A percentile compares a stretch with the other conserved stretches of the same genome.
Conservation (phyloP, 352 stramenopile species). For the Pythium phragmitis region DNA sequence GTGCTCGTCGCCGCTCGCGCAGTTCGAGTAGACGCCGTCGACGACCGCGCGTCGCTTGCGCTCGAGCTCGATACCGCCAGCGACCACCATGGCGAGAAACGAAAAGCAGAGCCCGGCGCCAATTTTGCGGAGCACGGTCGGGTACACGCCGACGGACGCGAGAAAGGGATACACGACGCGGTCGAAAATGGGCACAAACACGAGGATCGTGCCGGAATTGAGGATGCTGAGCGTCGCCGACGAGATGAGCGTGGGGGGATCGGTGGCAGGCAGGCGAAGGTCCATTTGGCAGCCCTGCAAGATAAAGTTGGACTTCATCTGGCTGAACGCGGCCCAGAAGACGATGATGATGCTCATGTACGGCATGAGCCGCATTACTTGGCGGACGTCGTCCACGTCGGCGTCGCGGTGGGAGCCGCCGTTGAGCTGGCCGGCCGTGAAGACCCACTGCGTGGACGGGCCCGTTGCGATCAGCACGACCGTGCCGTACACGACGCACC, state of each 20-base stretch:
- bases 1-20: slow-evolving; percentile 53
- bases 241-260: slow-evolving; percentile 67
- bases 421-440: slow-evolving; percentile 37
- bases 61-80: slow-evolving; percentile 64
- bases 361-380: slow-evolving; percentile 75
- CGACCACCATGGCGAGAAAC: slow-evolving; percentile 69
- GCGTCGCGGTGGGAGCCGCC: slow-evolving; percentile 52
- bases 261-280: slow-evolving; percentile 51
- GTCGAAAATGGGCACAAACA: slow-evolving; percentile 92
- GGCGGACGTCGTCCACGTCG: slow-evolving; percentile 67
- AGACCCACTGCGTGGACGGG: slow-evolving; percentile 60
- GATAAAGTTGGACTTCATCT: slow-evolving; percentile 85
- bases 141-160: slow-evolving; percentile 51
- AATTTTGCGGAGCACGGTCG: slow-evolving; percentile 86
- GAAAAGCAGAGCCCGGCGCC: slow-evolving; percentile 80
- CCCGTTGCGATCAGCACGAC: slow-evolving; percentile 68
- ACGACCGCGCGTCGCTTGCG: slow-evolving; percentile 57
- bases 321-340: slow-evolving; percentile 84
- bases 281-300: slow-evolving; percentile 92
- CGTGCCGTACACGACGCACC: slow-evolving; percentile 62
- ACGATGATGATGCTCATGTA: slow-evolving; percentile 85
- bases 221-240: slow-evolving; percentile 87
- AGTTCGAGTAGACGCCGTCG: slow-evolving; percentile 63
- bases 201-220: slow-evolving; percentile 87
- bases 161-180: slow-evolving; percentile 77